phyloP scores from a whole-genome alignment of 495 filamentous ascomycete genomes.

The Chaetomium fimeti region DNA sequence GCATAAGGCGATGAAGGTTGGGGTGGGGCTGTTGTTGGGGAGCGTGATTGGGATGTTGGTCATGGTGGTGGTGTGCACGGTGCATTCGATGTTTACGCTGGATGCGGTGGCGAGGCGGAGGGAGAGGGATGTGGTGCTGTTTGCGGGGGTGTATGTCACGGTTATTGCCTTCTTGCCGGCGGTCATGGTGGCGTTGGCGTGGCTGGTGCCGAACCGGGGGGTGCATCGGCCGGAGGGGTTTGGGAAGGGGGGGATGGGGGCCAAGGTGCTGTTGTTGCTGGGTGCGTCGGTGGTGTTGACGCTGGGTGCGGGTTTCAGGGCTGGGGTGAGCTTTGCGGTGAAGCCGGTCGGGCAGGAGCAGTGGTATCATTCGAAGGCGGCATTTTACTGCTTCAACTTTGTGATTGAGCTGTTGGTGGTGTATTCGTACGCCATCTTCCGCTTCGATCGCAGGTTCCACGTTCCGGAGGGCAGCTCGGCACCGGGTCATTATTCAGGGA shows the following conservation, averaged over 20 bases:
- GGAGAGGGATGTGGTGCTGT: conserved; percentile 63
- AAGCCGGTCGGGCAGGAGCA: conserved; percentile 56
- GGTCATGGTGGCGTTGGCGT: conserved; percentile 47
- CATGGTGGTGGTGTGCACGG: conserved; percentile 65
- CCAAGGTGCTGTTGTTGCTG: conserved; percentile 65
- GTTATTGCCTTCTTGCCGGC: conserved; percentile 76
- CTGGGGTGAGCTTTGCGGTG: conserved; percentile 55
- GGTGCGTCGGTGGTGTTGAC: conserved; percentile 56
- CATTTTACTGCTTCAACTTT: conserved; percentile 82
- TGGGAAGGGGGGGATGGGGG: conserved; percentile 62
- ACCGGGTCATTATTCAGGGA: conserved; percentile 43
- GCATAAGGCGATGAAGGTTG: conserved; percentile 38
- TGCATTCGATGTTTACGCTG: conserved; percentile 66
- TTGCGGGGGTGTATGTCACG: conserved; percentile 65
- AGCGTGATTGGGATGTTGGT: conserved; percentile 59
- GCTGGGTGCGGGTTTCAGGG: conserved; percentile 69
- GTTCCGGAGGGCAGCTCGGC: conserved; percentile 55
- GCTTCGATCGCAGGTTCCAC: conserved; percentile 72
- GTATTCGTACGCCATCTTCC: conserved; percentile 57
- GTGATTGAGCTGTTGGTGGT: conserved; percentile 69
- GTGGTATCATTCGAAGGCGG: conserved; percentile 65
- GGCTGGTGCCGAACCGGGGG: conserved; percentile 46
- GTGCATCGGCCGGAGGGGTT: conserved; percentile 55
- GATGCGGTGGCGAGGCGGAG: conserved; percentile 46
- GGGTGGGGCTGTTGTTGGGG: conserved; percentile 57